Evolutionary conservation across 1,139 yeast genomes (phyloP).

Genomic region (Maudiozyma humilis): DNA sequence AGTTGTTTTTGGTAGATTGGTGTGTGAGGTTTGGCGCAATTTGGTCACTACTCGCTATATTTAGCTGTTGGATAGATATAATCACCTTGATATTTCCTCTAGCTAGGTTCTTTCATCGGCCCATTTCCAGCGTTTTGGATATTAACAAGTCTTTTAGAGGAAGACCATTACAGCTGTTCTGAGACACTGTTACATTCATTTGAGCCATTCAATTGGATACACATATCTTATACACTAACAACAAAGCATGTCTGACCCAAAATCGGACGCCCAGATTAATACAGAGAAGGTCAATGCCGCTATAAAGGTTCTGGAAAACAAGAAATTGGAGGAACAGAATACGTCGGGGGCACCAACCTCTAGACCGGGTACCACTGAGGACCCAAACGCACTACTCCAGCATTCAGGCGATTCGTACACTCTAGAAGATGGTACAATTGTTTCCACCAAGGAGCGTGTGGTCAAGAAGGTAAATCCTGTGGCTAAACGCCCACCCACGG

Average conservation of each 20-base stretch:
- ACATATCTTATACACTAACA: too few relatives aligned
- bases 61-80: too few relatives aligned
- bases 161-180: too few relatives aligned
- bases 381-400: background rate
- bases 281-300: constrained; percentile 67
- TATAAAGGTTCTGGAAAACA: constrained; percentile 57
- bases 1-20: background rate
- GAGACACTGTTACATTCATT: too few relatives aligned
- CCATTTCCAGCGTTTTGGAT: too few relatives aligned
- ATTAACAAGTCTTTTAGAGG: too few relatives aligned
- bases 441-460: constrained; percentile 63
- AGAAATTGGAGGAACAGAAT: constrained; percentile 27
- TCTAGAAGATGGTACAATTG: constrained; percentile 60
- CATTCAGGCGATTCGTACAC: constrained; percentile 29
- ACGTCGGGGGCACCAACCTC: background rate
- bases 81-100: too few relatives aligned
- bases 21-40: too few relatives aligned
- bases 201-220: too few relatives aligned
- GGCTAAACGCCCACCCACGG: constrained; percentile 55
- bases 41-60: too few relatives aligned
- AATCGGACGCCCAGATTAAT: constrained; percentile 31
- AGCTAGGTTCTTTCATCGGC: too few relatives aligned
- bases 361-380: constrained; percentile 10
- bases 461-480: constrained; percentile 62
- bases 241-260: constrained; percentile 2